Evolutionary conservation across 202 grass and related monocot species (phyloP).

Genomic region (Schoenoplectus tabernaemontani): DNA sequence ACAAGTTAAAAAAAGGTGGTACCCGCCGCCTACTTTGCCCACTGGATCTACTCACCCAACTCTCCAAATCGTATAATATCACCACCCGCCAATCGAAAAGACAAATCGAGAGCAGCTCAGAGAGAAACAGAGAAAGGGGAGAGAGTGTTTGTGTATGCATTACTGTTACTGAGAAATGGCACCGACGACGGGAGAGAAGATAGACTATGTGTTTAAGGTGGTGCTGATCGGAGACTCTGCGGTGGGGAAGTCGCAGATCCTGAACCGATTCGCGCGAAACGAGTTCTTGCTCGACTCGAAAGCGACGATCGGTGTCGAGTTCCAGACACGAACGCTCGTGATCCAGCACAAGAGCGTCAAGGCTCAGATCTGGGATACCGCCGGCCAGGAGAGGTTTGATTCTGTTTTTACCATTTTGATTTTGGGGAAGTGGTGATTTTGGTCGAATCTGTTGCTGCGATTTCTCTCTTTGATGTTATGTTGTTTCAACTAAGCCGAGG

Average conservation of each 20-base stretch:
- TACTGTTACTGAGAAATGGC: conserved; percentile 15
- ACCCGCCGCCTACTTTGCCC: neutral
- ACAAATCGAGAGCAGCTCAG: too few relatives aligned
- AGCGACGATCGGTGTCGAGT: conserved; percentile 51
- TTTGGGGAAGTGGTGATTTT: neutral
- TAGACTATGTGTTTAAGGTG: conserved; percentile 55
- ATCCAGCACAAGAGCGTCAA: conserved; percentile 48
- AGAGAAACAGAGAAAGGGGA: neutral
- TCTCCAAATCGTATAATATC: neutral
- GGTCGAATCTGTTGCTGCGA: neutral
- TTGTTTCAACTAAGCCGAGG: neutral
- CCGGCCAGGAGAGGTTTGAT: conserved; percentile 40
- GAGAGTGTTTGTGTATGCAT: too few relatives aligned
- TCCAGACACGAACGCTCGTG: conserved; percentile 35
- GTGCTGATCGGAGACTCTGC: conserved; percentile 44
- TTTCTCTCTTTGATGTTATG: neutral
- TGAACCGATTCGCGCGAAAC: conserved; percentile 36
- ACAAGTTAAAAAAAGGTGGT: neutral
- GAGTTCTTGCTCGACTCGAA: conserved; percentile 48
- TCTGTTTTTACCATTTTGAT: neutral
- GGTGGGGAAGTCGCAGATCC: conserved; percentile 43
- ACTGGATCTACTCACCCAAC: neutral
- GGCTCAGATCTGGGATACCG: conserved; percentile 59
- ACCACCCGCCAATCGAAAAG: neutral
- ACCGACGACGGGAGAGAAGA: conserved; percentile 32